phyloP scores from a whole-genome alignment of 164 flowering plant species.

The Magnolia changhungtana region DNA sequence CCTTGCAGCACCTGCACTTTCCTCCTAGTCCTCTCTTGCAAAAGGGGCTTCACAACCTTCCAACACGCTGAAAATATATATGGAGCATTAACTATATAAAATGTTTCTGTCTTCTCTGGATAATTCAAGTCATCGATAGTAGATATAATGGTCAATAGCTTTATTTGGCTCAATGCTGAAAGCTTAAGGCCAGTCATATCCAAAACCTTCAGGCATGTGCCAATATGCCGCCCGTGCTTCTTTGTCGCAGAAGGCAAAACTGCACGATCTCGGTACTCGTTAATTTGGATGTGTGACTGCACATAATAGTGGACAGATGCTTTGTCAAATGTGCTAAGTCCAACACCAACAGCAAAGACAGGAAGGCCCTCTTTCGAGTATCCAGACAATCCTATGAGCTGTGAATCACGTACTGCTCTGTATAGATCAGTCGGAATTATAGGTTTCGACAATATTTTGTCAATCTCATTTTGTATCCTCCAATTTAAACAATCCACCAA shows the following conservation, averaged over 20 bases:
- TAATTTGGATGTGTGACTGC: constrained; percentile 96
- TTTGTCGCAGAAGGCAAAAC: constrained; percentile 77
- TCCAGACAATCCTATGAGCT: constrained; percentile 81
- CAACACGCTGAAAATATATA: too few species aligned
- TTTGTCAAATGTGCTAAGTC: constrained; percentile 86
- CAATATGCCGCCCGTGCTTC: constrained; percentile 60
- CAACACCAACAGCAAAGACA: constrained; percentile 86
- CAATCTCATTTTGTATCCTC: constrained; percentile 86
- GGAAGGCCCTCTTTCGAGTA: constrained; percentile 92
- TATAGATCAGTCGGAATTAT: constrained; percentile 69
- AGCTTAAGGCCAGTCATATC: constrained; percentile 96
- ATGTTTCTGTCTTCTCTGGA: constrained; percentile 97
- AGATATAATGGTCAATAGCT: constrained; percentile 76
- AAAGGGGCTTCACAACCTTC: too few species aligned
- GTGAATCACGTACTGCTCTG: constrained; percentile 74
- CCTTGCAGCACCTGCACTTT: too few species aligned
- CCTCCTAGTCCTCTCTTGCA: too few species aligned
- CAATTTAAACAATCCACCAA: constrained; percentile 76
- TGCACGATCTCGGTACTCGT: constrained; percentile 93
- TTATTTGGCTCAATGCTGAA: constrained; percentile 79
- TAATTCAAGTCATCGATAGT: constrained; percentile 95
- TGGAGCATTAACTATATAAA: constrained; percentile 88
- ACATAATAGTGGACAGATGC: constrained; percentile 91
- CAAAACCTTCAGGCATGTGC: constrained; percentile 83
- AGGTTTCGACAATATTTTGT: constrained; percentile 71